Evolutionary conservation across 768 basidiomycete genomes (phyloP).

Genomic region (Lactifluus rugatus): DNA sequence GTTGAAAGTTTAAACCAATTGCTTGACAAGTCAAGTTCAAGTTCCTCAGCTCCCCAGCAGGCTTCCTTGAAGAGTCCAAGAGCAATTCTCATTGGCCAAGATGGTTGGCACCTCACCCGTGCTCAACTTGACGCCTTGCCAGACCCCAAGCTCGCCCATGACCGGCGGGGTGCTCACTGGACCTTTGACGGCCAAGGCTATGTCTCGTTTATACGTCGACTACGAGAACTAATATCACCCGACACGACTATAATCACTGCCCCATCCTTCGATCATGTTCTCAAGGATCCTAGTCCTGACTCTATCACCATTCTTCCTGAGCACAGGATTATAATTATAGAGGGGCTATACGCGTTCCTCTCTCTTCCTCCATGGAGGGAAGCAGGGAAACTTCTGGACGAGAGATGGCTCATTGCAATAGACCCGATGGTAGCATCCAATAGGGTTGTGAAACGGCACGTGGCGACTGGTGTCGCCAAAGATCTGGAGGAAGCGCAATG

Average conservation of each 20-base stretch:
- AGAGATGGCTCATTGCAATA: conserved; percentile 66
- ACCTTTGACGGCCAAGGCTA: conserved; percentile 79
- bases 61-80: not conserved
- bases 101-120: conserved; percentile 88
- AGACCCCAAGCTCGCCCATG: conserved; percentile 69
- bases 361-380: conserved; percentile 62
- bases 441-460: conserved; percentile 62
- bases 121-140: conserved; percentile 66
- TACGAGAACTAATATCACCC: conserved; percentile 36
- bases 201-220: conserved; percentile 48
- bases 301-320: conserved; percentile 46
- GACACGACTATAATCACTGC: conserved; percentile 38
- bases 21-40: conserved; percentile 21
- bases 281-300: conserved; percentile 73
- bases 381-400: conserved; percentile 58
- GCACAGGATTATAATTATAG: conserved; percentile 76
- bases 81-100: conserved; percentile 68
- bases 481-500: conserved; percentile 52
- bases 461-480: conserved; percentile 65
- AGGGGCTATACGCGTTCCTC: conserved; percentile 83
- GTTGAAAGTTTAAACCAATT: conserved; percentile 42
- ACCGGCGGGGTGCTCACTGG: conserved; percentile 80
- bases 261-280: conserved; percentile 78
- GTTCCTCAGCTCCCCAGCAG: not conserved
- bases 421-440: conserved; percentile 44